Conservation (phyloP, 108 stramenopile genomes). For the Cylindrotheca fusiformis region DNA sequence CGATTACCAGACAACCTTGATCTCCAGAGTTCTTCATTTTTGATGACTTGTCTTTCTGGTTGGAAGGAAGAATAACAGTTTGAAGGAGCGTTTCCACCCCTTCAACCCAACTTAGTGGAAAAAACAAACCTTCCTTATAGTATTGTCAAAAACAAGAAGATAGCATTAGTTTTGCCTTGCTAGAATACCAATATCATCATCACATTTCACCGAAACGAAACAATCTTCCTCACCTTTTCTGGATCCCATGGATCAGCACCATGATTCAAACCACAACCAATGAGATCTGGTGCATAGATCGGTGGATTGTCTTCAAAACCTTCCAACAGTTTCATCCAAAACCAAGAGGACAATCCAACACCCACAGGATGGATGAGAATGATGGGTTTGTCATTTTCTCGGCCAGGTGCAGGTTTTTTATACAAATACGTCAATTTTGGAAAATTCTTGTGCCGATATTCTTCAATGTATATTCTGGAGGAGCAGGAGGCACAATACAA, state of each 20-base stretch:
- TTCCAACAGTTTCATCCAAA: slow-evolving; percentile 48
- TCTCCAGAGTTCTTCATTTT: no score
- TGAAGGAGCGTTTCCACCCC: slow-evolving; percentile 52
- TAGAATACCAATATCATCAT: neutral
- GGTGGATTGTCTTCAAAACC: slow-evolving; percentile 27
- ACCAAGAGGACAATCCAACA: slow-evolving; percentile 65
- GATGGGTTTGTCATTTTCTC: slow-evolving; percentile 19
- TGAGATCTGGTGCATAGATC: slow-evolving; percentile 61
- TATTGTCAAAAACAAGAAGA: slow-evolving; percentile 2
- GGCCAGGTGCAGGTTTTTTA: slow-evolving; percentile 27
- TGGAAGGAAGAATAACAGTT: neutral
- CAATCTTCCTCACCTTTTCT: slow-evolving; percentile 5
- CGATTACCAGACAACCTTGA: slow-evolving; percentile 41
- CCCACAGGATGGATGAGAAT: slow-evolving; percentile 73
- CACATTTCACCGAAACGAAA: neutral
- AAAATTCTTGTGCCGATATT: neutral
- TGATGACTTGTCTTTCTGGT: no score
- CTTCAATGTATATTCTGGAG: no score
- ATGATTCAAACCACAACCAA: slow-evolving; percentile 63
- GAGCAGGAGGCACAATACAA: no score
- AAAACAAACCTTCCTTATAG: slow-evolving; percentile 27
- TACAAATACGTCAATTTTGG: slow-evolving; percentile 58
- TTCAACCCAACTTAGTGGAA: slow-evolving; percentile 63
- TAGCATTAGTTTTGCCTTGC: neutral
- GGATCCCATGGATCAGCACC: slow-evolving; percentile 59